phyloP scores from a whole-genome alignment of 164 flowering plant species.

The Stephania japonica region DNA sequence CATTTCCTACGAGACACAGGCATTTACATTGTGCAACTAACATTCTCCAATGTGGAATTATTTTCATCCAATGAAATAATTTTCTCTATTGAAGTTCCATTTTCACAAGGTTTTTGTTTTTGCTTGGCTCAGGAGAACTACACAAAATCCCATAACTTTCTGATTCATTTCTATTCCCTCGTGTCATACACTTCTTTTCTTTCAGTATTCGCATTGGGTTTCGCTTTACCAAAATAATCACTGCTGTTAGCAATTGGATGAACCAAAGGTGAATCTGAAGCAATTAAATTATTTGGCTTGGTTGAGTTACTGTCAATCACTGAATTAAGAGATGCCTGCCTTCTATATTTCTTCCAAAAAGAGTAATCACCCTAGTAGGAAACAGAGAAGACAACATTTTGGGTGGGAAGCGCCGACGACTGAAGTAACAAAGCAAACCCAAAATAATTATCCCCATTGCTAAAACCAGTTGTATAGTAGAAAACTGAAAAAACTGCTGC shows the following conservation, averaged over 20 bases:
- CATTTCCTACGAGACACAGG: background rate
- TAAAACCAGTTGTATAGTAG: slow-evolving; percentile 37
- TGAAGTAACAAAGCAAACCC: slow-evolving; percentile 31
- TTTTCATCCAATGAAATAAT: slow-evolving; percentile 7
- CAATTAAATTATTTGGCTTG: no score
- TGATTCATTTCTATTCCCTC: no score
- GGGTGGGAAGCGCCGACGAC: slow-evolving; percentile 37
- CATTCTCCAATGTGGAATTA: slow-evolving; percentile 8
- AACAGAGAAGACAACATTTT: slow-evolving; percentile 17
- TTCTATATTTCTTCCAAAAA: slow-evolving; percentile 12
- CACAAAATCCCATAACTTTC: no score
- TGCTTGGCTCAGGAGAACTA: no score
- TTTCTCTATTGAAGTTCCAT: slow-evolving; percentile 12
- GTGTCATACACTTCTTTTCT: no score
- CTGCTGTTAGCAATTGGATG: no score
- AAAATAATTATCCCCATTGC: slow-evolving; percentile 36
- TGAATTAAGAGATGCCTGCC: no score
- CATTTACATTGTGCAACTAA: background rate
- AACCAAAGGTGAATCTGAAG: no score
- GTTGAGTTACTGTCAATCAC: no score
- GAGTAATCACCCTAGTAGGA: slow-evolving; percentile 6
- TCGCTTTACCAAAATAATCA: no score
- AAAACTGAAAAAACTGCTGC: slow-evolving; percentile 30
- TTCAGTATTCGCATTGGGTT: no score
- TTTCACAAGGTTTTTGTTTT: slow-evolving; percentile 13